A percentile compares a stretch with the other conserved stretches of the same genome.
Evolutionary conservation across 257 asterid genomes (phyloP).

Genomic region (Solanum neorickii): DNA sequence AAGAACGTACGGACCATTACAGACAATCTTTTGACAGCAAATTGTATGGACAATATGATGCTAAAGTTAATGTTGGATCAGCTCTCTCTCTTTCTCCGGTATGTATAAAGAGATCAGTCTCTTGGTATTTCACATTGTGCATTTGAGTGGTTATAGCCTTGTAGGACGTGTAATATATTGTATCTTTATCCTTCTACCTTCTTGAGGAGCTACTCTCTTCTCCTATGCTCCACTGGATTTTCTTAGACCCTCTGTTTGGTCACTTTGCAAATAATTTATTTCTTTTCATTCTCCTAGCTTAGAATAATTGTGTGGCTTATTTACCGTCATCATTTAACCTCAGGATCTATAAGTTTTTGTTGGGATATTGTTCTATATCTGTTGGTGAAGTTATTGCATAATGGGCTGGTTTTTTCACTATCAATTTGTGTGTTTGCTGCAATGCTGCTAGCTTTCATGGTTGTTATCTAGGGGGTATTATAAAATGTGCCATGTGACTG

Average conservation of each 20-base stretch:
- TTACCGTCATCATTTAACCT: background rate
- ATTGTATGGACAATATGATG: constrained; percentile 49
- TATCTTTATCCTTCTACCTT: background rate
- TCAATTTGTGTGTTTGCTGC: background rate
- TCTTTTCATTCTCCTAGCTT: background rate
- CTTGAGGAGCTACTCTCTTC: background rate
- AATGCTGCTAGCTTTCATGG: background rate
- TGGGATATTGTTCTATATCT: background rate
- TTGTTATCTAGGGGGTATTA: background rate
- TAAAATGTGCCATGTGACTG: background rate
- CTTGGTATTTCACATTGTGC: background rate
- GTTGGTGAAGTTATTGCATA: background rate
- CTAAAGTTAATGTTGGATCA: constrained; percentile 49
- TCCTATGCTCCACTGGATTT: background rate
- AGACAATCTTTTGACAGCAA: constrained; percentile 55
- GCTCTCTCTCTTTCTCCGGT: constrained; percentile 16
- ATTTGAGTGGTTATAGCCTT: background rate
- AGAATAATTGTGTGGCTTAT: background rate
- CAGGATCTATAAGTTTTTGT: background rate
- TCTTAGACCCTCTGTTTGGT: background rate
- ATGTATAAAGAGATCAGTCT: background rate
- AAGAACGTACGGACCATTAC: constrained; percentile 52
- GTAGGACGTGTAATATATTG: background rate
- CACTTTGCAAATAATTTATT: background rate
- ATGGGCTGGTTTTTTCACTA: background rate